These are phyloP conservation scores for Globisporangium iwayamae DNA, from an alignment of 352 stramenopile species.

Conservation along the genomic window DNA sequence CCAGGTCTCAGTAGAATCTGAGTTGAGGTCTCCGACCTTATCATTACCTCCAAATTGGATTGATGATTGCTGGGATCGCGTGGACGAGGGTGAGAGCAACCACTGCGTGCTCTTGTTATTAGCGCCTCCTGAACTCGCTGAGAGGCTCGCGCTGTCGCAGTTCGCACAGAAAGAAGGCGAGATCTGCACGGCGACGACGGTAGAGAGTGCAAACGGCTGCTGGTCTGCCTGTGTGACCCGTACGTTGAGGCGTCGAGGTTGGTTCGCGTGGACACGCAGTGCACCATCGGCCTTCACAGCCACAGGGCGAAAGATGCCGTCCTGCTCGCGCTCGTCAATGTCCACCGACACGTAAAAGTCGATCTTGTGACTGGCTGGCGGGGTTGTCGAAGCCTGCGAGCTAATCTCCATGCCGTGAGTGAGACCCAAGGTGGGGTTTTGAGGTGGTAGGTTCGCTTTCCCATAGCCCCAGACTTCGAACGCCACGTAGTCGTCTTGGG, in stretches of 20 bases:
- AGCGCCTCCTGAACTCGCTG: constrained; percentile 11
- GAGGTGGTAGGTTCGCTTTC: constrained; percentile 16
- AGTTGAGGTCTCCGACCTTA: not conserved
- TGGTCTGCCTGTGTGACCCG: constrained; percentile 70
- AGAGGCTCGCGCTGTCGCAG: constrained; percentile 12
- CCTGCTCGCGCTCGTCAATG: constrained; percentile 60
- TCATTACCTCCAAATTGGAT: not conserved
- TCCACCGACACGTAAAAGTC: constrained; percentile 75
- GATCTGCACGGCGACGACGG: constrained; percentile 45
- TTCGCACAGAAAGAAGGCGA: constrained; percentile 23
- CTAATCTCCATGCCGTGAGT: not conserved
- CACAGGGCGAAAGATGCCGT: constrained; percentile 65
- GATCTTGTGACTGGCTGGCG: constrained; percentile 19
- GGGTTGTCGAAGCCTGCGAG: constrained; percentile 7
- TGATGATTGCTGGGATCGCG: not conserved
- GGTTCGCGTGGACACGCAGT: constrained; percentile 58
- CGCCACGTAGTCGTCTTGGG: constrained; percentile 34
- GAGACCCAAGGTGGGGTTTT: too few relatives aligned
- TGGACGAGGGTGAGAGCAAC: constrained; percentile 30
- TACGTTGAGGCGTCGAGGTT: constrained; percentile 49
- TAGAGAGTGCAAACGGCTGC: constrained; percentile 38
- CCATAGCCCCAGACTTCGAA: constrained; percentile 58
- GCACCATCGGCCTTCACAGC: constrained; percentile 66
- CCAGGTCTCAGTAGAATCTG: constrained; percentile 22
- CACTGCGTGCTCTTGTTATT: constrained; percentile 37